Evolutionary conservation across 108 stramenopile genomes (phyloP).

Genomic region (Schizochytrium sp.): DNA sequence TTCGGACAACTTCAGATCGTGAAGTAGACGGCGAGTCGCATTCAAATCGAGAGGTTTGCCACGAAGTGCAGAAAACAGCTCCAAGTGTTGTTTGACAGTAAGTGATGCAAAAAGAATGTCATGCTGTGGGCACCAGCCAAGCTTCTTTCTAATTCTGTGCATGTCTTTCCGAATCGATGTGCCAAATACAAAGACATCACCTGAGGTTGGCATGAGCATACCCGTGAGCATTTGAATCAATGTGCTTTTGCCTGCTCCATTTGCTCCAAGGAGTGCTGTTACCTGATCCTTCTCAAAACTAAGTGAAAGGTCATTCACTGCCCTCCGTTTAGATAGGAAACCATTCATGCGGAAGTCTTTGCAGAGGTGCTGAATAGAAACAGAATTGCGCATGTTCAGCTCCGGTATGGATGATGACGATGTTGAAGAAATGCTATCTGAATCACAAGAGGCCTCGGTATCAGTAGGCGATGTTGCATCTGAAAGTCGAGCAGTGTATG

Average conservation of each 20-base stretch:
- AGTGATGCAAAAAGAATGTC: conserved; percentile 63
- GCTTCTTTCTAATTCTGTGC: not conserved
- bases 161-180: conserved; percentile 58
- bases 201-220: conserved; percentile 47
- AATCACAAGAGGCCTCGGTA: not conserved
- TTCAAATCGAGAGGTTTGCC: conserved; percentile 27
- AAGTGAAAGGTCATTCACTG: conserved; percentile 40
- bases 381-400: not conserved
- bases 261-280: conserved; percentile 70
- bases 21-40: not conserved
- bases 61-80: conserved; percentile 59
- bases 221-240: conserved; percentile 63
- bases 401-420: not conserved
- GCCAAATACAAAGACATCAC: conserved; percentile 43
- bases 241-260: conserved; percentile 70
- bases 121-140: conserved; percentile 62
- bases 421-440: too few species aligned
- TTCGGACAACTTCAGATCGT: conserved; percentile 75
- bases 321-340: not conserved
- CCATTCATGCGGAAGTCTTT: conserved; percentile 51
- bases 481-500: too few species aligned
- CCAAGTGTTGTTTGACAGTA: conserved; percentile 58
- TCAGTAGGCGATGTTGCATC: too few species aligned
- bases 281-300: conserved; percentile 68
- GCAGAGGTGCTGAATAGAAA: not conserved